Conservation (phyloP, 371 early-diverging fungal species). For the Lichtheimia ornata region DNA sequence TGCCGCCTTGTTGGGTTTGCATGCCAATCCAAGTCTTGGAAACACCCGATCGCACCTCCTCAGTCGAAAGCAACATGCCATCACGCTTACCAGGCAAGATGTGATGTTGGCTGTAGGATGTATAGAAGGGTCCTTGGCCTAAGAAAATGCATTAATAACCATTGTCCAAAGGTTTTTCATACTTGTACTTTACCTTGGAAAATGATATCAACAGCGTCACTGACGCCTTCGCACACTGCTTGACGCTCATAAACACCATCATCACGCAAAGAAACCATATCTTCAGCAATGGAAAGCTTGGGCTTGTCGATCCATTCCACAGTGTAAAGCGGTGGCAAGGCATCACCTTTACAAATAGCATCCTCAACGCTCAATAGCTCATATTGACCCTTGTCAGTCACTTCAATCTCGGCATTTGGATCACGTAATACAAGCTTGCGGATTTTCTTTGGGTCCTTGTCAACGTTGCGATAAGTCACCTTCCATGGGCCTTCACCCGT, state of each 20-base stretch:
- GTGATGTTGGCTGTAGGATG: constrained; percentile 30
- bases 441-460: constrained; percentile 23
- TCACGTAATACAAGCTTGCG: constrained; percentile 25
- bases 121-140: constrained; percentile 42
- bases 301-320: constrained; percentile 48
- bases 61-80: constrained; percentile 14
- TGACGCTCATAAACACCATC: constrained; percentile 33
- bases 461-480: constrained; percentile 38
- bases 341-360: constrained; percentile 47
- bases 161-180: neutral
- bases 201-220: constrained; percentile 39
- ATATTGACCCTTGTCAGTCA: constrained; percentile 38
- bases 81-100: constrained; percentile 10
- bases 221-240: constrained; percentile 46
- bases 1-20: constrained; percentile 37
- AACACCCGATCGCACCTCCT: constrained; percentile 39
- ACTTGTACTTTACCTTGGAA: constrained; percentile 27
- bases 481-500: constrained; percentile 54
- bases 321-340: constrained; percentile 30
- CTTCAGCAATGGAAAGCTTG: constrained; percentile 29
- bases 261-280: constrained; percentile 18
- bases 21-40: constrained; percentile 36
- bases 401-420: constrained; percentile 46
- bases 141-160: neutral
- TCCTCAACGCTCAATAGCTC: constrained; percentile 47